phyloP scores from a whole-genome alignment of 208 protist genomes.

The Porcisia deanei region DNA sequence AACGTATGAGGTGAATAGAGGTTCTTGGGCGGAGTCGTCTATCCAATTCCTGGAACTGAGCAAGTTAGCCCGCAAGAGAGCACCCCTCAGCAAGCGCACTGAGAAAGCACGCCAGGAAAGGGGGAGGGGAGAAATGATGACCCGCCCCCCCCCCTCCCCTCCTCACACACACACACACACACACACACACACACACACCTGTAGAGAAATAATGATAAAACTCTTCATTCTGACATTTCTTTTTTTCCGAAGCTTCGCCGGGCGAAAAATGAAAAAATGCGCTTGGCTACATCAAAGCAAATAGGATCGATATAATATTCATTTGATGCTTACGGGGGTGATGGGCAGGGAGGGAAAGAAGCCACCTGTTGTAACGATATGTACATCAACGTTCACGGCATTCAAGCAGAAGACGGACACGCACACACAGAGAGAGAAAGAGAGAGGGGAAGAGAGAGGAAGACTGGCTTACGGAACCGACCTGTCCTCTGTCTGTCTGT shows the following conservation, averaged over 20 bases:
- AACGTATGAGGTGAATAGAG: background rate
- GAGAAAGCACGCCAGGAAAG: background rate
- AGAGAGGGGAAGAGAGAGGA: too few relatives aligned
- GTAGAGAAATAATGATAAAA: too few relatives aligned
- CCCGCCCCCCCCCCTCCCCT: background rate
- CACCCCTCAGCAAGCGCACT: background rate
- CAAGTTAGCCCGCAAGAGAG: background rate
- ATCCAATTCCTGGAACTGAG: background rate
- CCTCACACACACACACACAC: too few relatives aligned
- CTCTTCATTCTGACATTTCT: too few relatives aligned
- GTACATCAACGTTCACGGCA: constrained; percentile 1
- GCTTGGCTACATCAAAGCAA: too few relatives aligned
- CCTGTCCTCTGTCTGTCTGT: background rate
- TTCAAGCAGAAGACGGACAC: background rate
- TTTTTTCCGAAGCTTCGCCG: too few relatives aligned
- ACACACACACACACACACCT: too few relatives aligned
- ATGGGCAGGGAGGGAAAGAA: background rate
- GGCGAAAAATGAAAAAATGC: too few relatives aligned
- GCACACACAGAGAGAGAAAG: background rate
- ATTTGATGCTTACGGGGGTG: background rate
- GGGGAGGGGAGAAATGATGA: background rate
- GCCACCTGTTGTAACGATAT: background rate
- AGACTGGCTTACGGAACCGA: background rate
- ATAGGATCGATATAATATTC: background rate
- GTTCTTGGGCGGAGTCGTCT: background rate